Percentiles rank a stretch among this genome's conserved stretches.
These are phyloP conservation scores for Micractinium conductrix DNA, from an alignment of 139 green algal genomes.

Conservation along the genomic window DNA sequence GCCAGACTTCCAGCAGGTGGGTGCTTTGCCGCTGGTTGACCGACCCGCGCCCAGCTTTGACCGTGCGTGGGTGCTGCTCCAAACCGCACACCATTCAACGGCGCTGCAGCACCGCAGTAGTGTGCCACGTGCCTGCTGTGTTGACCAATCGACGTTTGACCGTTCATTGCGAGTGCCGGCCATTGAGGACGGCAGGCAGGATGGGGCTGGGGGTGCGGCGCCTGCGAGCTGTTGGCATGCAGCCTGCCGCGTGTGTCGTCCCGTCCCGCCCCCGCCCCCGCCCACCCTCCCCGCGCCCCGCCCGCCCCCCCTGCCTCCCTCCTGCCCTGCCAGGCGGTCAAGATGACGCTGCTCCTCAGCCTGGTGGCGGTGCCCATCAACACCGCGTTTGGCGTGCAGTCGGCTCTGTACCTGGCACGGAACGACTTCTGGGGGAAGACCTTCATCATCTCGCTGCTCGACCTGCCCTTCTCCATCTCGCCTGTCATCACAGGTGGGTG, in stretches of 20 bases:
- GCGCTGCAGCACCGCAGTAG: no score
- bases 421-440: slow-evolving; percentile 87
- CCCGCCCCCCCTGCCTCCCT: neutral
- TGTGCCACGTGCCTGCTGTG: no score
- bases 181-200: no score
- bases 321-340: slow-evolving; percentile 42
- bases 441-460: slow-evolving; percentile 79
- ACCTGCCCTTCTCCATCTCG: slow-evolving; percentile 91
- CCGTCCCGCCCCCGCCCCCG: no score
- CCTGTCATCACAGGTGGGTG: slow-evolving; percentile 81
- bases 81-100: no score
- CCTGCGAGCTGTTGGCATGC: no score
- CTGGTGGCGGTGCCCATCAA: slow-evolving; percentile 84
- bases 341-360: slow-evolving; percentile 79
- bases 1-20: slow-evolving; percentile 82
- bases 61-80: neutral
- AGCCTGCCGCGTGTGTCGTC: no score
- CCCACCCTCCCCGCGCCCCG: neutral
- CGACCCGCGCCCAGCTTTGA: no score
- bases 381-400: slow-evolving; percentile 74
- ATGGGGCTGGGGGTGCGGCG: no score
- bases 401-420: slow-evolving; percentile 78
- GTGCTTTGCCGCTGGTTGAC: slow-evolving; percentile 2
- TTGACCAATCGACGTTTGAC: no score
- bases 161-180: no score